These are phyloP conservation scores for Tillandsia fasciculata DNA, from an alignment of 176 grass and related monocot species.

Conservation along the genomic window DNA sequence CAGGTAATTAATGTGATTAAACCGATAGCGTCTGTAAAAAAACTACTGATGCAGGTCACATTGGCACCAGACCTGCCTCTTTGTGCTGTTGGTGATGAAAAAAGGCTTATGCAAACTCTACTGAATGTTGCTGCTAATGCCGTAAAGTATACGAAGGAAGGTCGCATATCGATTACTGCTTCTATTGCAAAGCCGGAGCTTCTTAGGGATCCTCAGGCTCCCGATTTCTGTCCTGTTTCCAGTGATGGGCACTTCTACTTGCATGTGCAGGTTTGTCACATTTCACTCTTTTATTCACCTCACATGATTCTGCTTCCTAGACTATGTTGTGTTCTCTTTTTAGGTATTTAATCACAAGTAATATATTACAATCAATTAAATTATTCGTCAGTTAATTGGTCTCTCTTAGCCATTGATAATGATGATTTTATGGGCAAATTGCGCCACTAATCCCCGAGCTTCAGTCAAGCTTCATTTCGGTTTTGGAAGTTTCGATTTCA, in stretches of 20 bases:
- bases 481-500: too few relatives aligned
- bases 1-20: slow-evolving; percentile 18
- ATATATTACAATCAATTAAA: too few relatives aligned
- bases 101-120: slow-evolving; percentile 16
- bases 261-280: slow-evolving; percentile 50
- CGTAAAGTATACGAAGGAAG: slow-evolving; percentile 24
- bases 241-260: slow-evolving; percentile 58
- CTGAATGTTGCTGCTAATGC: slow-evolving; percentile 20
- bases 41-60: not conserved
- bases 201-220: slow-evolving; percentile 17
- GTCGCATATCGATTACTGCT: slow-evolving; percentile 18
- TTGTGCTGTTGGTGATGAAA: slow-evolving; percentile 19
- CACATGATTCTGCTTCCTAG: too few relatives aligned
- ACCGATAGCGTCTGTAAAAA: slow-evolving; percentile 21
- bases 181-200: slow-evolving; percentile 6
- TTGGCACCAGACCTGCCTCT: slow-evolving; percentile 17
- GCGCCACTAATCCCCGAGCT: not conserved
- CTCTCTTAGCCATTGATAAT: not conserved
- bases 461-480: not conserved
- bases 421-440: not conserved
- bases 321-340: too few relatives aligned
- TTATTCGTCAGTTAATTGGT: too few relatives aligned
- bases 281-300: too few relatives aligned
- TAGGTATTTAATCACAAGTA: too few relatives aligned
- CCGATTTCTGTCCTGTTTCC: slow-evolving; percentile 5